phyloP scores from a whole-genome alignment of 176 grass and related monocot species.

The Lolium rigidum region DNA sequence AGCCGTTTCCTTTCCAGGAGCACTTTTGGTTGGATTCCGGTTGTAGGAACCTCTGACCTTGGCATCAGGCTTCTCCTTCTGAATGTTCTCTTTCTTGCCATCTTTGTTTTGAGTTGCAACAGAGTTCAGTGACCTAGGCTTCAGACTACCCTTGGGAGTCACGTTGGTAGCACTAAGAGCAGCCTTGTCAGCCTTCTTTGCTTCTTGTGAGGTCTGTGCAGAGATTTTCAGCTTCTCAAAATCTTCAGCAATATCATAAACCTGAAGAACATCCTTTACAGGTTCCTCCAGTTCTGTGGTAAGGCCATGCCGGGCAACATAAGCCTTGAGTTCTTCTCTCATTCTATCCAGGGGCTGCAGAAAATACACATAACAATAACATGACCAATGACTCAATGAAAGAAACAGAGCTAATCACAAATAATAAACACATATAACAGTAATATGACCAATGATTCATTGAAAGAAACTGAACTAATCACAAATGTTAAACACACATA shows the following conservation, averaged over 20 bases:
- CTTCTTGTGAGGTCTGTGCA: constrained; percentile 36
- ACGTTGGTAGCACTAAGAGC: constrained; percentile 27
- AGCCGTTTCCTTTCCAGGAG: constrained; percentile 43
- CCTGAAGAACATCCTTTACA: constrained; percentile 70
- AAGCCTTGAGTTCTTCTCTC: constrained; percentile 90
- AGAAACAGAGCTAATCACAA: constrained; percentile 9
- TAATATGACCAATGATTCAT: constrained; percentile 6
- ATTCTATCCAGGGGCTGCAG: constrained; percentile 81
- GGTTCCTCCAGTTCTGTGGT: constrained; percentile 54
- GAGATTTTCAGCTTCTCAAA: constrained; percentile 78
- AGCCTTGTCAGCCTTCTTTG: constrained; percentile 63
- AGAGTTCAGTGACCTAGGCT: constrained; percentile 70
- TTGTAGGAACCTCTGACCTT: constrained; percentile 60
- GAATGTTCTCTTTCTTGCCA: constrained; percentile 50
- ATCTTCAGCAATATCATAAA: constrained; percentile 79
- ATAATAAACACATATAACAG: background rate
- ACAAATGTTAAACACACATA: no score
- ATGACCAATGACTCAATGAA: constrained; percentile 13
- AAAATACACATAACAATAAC: background rate
- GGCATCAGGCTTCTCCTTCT: constrained; percentile 52
- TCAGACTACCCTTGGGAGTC: constrained; percentile 63
- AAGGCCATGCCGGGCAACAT: constrained; percentile 66
- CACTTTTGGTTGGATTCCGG: constrained; percentile 33
- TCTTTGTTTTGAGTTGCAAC: constrained; percentile 38
- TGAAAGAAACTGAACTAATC: background rate